These are phyloP conservation scores for Exutisphaerella laricina DNA, from an alignment of 2,329 filamentous ascomycete genomes.

Conservation along the genomic window DNA sequence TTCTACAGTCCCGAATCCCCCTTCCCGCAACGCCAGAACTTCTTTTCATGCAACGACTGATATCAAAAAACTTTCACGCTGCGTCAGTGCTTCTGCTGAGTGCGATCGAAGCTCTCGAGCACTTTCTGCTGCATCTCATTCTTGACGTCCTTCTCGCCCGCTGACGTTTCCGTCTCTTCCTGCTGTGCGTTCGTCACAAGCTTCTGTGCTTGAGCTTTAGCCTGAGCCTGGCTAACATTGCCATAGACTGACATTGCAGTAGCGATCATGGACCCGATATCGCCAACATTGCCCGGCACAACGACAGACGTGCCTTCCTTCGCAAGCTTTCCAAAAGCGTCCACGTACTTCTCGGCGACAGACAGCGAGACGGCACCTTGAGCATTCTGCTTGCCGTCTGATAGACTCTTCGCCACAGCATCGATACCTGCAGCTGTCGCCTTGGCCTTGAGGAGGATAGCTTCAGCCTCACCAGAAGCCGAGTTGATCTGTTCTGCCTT, in stretches of 20 bases:
- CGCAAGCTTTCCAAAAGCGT: constrained; percentile 85
- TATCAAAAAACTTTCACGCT: neutral
- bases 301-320: constrained; percentile 95
- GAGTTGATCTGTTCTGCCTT: constrained; percentile 88
- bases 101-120: constrained; percentile 37
- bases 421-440: constrained; percentile 88
- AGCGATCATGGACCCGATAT: constrained; percentile 95
- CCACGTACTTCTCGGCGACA: constrained; percentile 97
- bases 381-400: constrained; percentile 66
- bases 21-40: neutral
- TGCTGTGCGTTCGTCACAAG: constrained; percentile 14
- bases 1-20: neutral
- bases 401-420: constrained; percentile 60
- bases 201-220: constrained; percentile 58
- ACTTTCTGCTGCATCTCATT: constrained; percentile 36
- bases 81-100: constrained; percentile 33
- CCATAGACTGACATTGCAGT: constrained; percentile 93
- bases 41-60: neutral
- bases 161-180: constrained; percentile 5
- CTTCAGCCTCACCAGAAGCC: constrained; percentile 88
- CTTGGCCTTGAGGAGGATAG: constrained; percentile 76
- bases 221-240: constrained; percentile 79
- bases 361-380: constrained; percentile 79
- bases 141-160: constrained; percentile 16
- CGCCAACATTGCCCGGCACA: constrained; percentile 93